Evolutionary conservation across 2,329 filamentous ascomycete species (phyloP).

Genomic region (Aspergillus caelatus): DNA sequence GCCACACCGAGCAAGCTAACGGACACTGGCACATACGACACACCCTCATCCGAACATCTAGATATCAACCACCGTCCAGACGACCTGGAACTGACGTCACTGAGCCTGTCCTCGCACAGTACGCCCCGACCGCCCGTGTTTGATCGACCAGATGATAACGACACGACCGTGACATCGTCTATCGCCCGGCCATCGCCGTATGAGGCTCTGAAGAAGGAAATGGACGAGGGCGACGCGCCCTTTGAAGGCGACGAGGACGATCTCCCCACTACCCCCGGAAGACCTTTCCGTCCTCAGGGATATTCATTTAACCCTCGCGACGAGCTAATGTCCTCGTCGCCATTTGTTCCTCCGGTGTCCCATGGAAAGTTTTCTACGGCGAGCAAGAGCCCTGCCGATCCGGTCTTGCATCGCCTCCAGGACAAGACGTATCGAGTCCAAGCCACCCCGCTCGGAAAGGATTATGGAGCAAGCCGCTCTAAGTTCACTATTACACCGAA

Average conservation of each 20-base stretch:
- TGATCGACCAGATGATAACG: constrained; percentile 32
- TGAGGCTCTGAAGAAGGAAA: constrained; percentile 49
- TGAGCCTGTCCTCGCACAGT: constrained; percentile 50
- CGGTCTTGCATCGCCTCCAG: constrained; percentile 84
- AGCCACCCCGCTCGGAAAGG: constrained; percentile 77
- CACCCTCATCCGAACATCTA: constrained; percentile 40
- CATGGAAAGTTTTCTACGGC: constrained; percentile 45
- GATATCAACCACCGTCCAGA: constrained; percentile 38
- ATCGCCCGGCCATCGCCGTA: constrained; percentile 73
- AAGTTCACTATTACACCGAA: constrained; percentile 39
- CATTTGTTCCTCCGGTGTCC: constrained; percentile 57
- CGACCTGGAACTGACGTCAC: constrained; percentile 50
- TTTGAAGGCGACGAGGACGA: constrained; percentile 39
- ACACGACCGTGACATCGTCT: constrained; percentile 44
- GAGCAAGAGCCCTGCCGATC: constrained; percentile 58
- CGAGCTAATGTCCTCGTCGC: constrained; percentile 59
- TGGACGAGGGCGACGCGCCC: constrained; percentile 42
- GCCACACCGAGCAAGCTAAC: constrained; percentile 46
- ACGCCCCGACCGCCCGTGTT: constrained; percentile 46
- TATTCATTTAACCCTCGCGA: constrained; percentile 53
- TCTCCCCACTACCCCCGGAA: constrained; percentile 43
- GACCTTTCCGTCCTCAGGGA: constrained; percentile 25
- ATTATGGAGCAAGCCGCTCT: constrained; percentile 32
- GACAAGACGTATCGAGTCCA: constrained; percentile 95
- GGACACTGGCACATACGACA: constrained; percentile 45